Base-by-base conservation (phyloP, 148 eudicot genomes). In the Tetragonia tetragonoides region DNA sequence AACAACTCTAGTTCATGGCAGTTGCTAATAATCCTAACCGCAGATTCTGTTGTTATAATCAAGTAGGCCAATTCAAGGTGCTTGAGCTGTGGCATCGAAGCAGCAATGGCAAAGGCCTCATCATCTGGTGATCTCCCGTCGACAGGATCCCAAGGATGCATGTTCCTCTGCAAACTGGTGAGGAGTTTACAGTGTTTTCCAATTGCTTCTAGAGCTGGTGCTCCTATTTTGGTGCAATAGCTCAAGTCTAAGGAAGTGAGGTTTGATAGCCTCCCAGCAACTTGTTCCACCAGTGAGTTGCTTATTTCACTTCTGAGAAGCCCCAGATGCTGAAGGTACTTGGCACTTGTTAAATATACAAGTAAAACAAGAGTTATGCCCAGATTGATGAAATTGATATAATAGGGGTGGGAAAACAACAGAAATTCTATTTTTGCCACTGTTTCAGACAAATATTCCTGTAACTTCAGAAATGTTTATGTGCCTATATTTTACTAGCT, bases 11-110 rank as follows among this genome's bases (percentile, higher is more conserved):
- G 95, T 44, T 82, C 65, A 37, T 7, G 65, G 78, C 93, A 89
- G 47, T 76, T 64, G 9, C 56, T 63, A 10, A 93, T 46, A 37
- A 93, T 86, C 77, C 78, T 80, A 11, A 77, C 38, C 66, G 86
- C 85, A 28, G 87, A 80, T 49, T 75, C 23, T 12, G 89, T 88
- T n/a, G 83, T 80, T 15, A 93, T 82, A 70, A 81, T 83, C 46
- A 90, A 75, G 78, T 92, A 87, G 56, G 93, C 89, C 34, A 93
- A 66, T 81, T 90, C 94, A 7, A 90, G 92, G 68, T 89, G 94
- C 88, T 87, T 86, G 59, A 92, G 92, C n/a, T 82, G 85, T 54
- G 94, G 91, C 97, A 92, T 92, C 15, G 91, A 87, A 68, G 85
- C 20, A 53, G 97, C 88, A 49, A 92, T 89, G 51, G 93, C 94